These are phyloP conservation scores for Bacterosira constricta DNA, from an alignment of 108 stramenopile genomes.

Conservation along the genomic window DNA sequence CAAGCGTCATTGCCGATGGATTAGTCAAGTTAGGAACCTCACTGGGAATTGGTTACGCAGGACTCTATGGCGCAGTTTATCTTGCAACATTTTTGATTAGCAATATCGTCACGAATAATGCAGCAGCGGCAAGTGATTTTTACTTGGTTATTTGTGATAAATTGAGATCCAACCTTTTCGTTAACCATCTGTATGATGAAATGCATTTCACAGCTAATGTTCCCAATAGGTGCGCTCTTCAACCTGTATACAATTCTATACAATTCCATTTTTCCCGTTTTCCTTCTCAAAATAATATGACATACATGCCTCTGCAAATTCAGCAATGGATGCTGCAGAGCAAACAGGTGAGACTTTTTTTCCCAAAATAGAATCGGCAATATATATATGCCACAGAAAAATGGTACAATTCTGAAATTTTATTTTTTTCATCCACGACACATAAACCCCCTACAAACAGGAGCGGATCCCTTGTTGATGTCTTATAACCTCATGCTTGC, in stretches of 20 bases:
- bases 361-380: no score
- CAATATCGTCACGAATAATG: conserved; percentile 87
- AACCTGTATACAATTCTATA: no score
- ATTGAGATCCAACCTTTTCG: neutral
- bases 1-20: conserved; percentile 62
- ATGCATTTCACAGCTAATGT: no score
- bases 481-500: conserved; percentile 79
- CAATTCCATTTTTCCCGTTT: no score
- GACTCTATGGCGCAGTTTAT: conserved; percentile 82
- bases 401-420: no score
- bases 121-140: conserved; percentile 87
- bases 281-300: no score
- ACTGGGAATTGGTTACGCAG: conserved; percentile 67
- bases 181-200: neutral
- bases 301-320: conserved; percentile 26
- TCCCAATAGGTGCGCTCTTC: no score
- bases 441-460: no score
- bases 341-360: no score
- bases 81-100: conserved; percentile 84
- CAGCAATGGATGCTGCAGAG: conserved; percentile 80
- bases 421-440: no score
- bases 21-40: conserved; percentile 58
- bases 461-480: conserved; percentile 66
- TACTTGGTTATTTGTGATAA: conserved; percentile 21
- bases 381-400: no score